phyloP scores from a whole-genome alignment of 495 filamentous ascomycete species.

The Bacidia rubella region DNA sequence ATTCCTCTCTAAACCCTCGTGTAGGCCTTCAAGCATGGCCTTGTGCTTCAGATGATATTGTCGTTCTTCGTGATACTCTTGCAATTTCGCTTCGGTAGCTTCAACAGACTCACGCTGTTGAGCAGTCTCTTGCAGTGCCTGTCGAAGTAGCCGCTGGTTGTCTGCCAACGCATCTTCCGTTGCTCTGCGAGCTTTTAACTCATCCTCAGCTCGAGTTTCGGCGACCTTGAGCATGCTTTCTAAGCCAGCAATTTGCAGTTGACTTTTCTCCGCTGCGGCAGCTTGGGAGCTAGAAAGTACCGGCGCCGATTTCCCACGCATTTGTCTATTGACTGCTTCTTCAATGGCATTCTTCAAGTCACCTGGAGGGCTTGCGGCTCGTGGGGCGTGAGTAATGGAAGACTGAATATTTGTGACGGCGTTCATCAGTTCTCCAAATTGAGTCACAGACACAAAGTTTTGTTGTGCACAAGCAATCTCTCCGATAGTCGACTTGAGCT shows the following conservation, averaged over 20 bases:
- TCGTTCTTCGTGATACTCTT: slow-evolving; percentile 40
- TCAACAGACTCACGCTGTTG: slow-evolving; percentile 57
- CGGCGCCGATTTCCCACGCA: slow-evolving; percentile 17
- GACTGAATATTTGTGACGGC: slow-evolving; percentile 45
- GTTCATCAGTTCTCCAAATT: slow-evolving; percentile 40
- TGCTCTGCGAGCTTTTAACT: slow-evolving; percentile 49
- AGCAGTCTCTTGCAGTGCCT: slow-evolving; percentile 58
- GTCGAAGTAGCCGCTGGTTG: slow-evolving; percentile 52
- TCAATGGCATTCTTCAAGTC: slow-evolving; percentile 35
- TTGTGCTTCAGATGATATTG: slow-evolving; percentile 43
- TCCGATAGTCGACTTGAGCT: slow-evolving; percentile 63
- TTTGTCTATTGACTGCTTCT: slow-evolving; percentile 31
- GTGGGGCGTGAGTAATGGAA: slow-evolving; percentile 18
- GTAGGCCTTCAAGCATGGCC: slow-evolving; percentile 47
- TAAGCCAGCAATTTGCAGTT: slow-evolving; percentile 39
- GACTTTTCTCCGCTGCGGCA: slow-evolving; percentile 33
- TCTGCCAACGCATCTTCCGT: slow-evolving; percentile 63
- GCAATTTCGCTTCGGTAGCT: slow-evolving; percentile 45
- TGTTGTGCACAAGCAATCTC: slow-evolving; percentile 62
- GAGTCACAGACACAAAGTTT: slow-evolving; percentile 24
- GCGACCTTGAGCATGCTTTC: slow-evolving; percentile 40
- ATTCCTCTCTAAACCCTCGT: slow-evolving; percentile 49
- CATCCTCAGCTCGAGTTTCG: slow-evolving; percentile 41
- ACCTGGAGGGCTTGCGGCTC: slow-evolving; percentile 7
- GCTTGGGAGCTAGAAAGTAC: slow-evolving; percentile 18